Evolutionary conservation across 495 filamentous ascomycete species (phyloP), one percentile per base, ranked within the genome.

Genomic region (Penicillium arizonense): DNA sequence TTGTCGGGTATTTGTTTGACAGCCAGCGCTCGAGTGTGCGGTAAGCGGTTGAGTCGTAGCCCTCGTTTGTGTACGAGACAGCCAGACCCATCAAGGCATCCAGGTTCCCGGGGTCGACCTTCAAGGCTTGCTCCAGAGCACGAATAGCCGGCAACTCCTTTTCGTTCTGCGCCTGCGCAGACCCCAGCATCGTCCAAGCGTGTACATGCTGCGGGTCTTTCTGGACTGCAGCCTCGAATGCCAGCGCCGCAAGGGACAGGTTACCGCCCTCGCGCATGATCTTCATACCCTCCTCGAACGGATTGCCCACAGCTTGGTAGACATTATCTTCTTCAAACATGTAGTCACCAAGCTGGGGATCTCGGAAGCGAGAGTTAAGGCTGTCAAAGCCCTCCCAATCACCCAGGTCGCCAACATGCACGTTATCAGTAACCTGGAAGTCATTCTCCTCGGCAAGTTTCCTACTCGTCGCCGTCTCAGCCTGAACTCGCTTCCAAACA

Each of bases 51-150:
- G 86, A 89, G 66, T 97, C 94, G 76, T 97, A 97, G 53, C 93
- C 94, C 71, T 99, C 94, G 74, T 99, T 99, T 32, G 95, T 97
- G 71, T 97, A 99, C n/a, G 87, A 92, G 37, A 99, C 94, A 36
- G 93, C 90, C 16, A 99, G 79, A 4, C 89, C 91, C 91, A 99
- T 97, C 28, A 97, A 77, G 2, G 94, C 93, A 36, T 88, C 79
- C 6, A 96, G 80, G 61, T 96, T 96, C 59, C 84, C 83, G 2
- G 90, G 84, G 59, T 97, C 91, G 8, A 93, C 74, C 68, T 90
- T 93, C 44, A 96, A 74, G 12, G 93, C 91, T 61, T 93, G 89
- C 73, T 97, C 94, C 47, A 97, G 76, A 4, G 95, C 94, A n/a
- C 94, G 87, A 57, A 98, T 97, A n/a, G 95, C 95, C 5, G 94